Evolutionary conservation across 2,329 filamentous ascomycete genomes (phyloP), one percentile per base, ranked within the genome.

Genomic region (Trichoderma oligosporum): DNA sequence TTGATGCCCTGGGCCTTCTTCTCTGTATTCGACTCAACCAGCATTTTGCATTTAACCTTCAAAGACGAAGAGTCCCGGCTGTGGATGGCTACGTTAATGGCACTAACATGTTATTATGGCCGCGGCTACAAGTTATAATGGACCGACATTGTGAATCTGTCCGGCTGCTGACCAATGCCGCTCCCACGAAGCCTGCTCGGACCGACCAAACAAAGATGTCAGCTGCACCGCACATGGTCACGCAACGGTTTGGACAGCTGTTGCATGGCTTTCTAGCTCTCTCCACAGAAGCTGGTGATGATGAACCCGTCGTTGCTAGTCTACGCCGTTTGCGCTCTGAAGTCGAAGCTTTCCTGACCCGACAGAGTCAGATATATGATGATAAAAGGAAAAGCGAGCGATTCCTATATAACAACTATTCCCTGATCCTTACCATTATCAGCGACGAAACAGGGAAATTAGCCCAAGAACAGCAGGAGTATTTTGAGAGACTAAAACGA

Each of bases 321-420:
- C 73, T 99, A 45, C 81, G 81, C 11, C 82, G 94, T 24, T 73
- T 99, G 66, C 79, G 91, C 27, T 82, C 80, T 57, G 94, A 97
- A 68, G 87, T 93, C 39, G 91, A 97, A 71, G 82, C 83, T 0
- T 94, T 97, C 63, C 72, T 99, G 60, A 82, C 83, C 5, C 91
- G 88, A 68, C 78, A 92, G 59, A 88, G 89, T 67, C 87, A 90
- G 64, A 78, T 78, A 0, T 89, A 92, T 61, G 85, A 83, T 18
- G 93, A 96, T 66, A 80, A 83, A 61, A 83, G 90, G 68, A 95
- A 95, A 74, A 81, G 87, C 63, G 88, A 93, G 64, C 80, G 94
- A 42, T 97, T 97, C 68, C 72, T 99, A 66, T 94, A 89, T 69
- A 99, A 97, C 70, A 99, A 99, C 71, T 97, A 96, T 72, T 95